These are phyloP conservation scores for Agrostemma githago DNA, from an alignment of 148 eudicot species.

Conservation along the genomic window DNA sequence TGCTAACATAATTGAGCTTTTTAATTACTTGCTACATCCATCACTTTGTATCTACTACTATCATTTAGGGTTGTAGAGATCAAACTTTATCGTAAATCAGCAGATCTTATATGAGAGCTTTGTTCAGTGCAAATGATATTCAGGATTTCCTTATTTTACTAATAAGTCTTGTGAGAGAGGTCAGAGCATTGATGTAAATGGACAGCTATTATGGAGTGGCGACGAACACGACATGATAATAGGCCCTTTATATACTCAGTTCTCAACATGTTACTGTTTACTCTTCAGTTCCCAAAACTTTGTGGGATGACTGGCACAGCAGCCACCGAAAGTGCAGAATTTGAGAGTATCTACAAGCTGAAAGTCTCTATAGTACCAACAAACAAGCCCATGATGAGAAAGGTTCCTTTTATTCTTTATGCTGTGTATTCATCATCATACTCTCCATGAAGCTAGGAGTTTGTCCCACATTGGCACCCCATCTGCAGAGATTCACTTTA, in stretches of 20 bases:
- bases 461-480: not conserved
- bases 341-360: constrained; percentile 98
- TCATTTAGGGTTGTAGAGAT: not conserved
- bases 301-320: constrained; percentile 99
- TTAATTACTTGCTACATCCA: constrained; percentile 8
- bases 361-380: constrained; percentile 96
- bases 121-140: not conserved
- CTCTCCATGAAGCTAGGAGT: not conserved
- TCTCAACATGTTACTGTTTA: constrained; percentile 21
- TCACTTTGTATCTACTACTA: not conserved
- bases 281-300: constrained; percentile 81
- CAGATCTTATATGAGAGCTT: not conserved
- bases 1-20: constrained; percentile 21
- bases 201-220: not conserved
- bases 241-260: constrained; percentile 6
- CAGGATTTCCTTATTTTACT: too few species aligned
- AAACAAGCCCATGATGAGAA: constrained; percentile 97
- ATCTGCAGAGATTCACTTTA: constrained; percentile 3
- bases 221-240: not conserved
- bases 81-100: not conserved
- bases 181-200: not conserved
- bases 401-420: constrained; percentile 38
- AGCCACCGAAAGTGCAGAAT: constrained; percentile 94
- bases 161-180: not conserved
- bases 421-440: not conserved